Evolutionary conservation across 306 rosid species (phyloP).

Genomic region (Casuarina equisetifolia): DNA sequence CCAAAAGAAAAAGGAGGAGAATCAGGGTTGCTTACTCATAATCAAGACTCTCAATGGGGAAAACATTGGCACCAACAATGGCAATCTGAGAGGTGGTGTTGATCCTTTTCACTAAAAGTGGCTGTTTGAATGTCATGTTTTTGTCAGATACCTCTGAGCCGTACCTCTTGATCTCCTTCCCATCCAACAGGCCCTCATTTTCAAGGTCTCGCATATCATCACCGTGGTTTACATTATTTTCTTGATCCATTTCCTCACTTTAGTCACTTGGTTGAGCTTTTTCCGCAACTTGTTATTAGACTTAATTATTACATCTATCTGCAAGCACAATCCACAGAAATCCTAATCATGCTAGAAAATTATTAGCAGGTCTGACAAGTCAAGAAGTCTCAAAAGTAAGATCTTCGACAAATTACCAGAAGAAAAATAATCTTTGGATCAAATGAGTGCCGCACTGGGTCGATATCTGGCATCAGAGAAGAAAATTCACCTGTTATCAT

Average conservation of each 20-base stretch:
- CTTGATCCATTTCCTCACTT: constrained; percentile 34
- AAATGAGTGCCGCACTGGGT: not conserved
- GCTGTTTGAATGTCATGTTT: constrained; percentile 30
- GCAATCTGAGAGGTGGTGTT: constrained; percentile 90
- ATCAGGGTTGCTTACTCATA: constrained; percentile 61
- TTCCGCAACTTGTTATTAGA: constrained; percentile 8
- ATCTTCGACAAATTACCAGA: not conserved
- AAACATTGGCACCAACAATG: constrained; percentile 77
- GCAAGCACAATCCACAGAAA: constrained; percentile 2
- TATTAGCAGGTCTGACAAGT: not conserved
- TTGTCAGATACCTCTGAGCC: constrained; percentile 43
- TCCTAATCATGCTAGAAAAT: not conserved
- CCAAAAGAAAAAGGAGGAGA: too few relatives aligned
- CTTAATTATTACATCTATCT: not conserved
- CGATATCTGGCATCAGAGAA: not conserved
- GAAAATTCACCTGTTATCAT: too few relatives aligned
- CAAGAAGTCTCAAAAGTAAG: not conserved
- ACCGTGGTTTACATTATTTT: constrained; percentile 16
- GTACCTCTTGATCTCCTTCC: constrained; percentile 29
- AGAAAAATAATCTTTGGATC: not conserved
- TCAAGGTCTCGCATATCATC: constrained; percentile 42
- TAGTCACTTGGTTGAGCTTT: constrained; percentile 6
- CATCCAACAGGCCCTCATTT: constrained; percentile 37
- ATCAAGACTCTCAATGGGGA: constrained; percentile 92
- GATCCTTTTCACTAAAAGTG: constrained; percentile 54